phyloP scores from a whole-genome alignment of 306 rosid genomes.

The Prosopis cineraria region DNA sequence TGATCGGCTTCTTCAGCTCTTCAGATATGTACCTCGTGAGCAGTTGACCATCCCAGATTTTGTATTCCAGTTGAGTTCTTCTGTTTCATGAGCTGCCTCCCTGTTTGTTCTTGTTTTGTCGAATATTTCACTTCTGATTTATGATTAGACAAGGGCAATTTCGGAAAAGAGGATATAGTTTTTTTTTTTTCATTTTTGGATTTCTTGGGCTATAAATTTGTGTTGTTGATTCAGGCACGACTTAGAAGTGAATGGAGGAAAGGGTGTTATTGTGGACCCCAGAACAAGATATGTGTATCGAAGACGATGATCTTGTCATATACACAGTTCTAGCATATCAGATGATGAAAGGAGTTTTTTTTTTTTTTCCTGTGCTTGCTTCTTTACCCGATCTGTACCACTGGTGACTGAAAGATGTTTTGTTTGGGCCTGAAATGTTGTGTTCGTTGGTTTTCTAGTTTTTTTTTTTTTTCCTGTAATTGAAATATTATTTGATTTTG shows the following conservation, averaged over 20 bases:
- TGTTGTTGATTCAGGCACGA: conserved; percentile 65
- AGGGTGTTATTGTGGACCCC: conserved; percentile 82
- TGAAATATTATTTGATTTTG: conserved; percentile 33
- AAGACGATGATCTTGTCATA: conserved; percentile 51
- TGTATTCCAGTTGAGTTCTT: conserved; percentile 81
- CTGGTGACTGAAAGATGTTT: conserved; percentile 35
- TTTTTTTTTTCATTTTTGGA: background rate
- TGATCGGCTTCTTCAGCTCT: conserved; percentile 82
- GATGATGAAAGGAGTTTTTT: conserved; percentile 29
- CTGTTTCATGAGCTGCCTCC: background rate
- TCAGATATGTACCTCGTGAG: conserved; percentile 89
- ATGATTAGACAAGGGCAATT: background rate
- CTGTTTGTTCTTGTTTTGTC: conserved; percentile 3
- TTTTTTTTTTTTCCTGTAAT: conserved; percentile 14
- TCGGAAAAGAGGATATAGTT: background rate
- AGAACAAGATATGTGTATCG: conserved; percentile 79
- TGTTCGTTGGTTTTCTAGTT: conserved; percentile 19
- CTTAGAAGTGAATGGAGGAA: conserved; percentile 92
- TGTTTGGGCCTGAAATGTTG: conserved; percentile 36
- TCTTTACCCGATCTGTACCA: conserved; percentile 19
- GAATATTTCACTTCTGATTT: conserved; percentile 3
- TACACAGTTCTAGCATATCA: conserved; percentile 6
- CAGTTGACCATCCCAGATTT: conserved; percentile 91
- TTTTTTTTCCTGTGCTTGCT: conserved; percentile 38
- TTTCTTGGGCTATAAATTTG: conserved; percentile 24